These are phyloP conservation scores for Lachancea quebecensis DNA, from an alignment of 805 yeast species.

Conservation along the genomic window DNA sequence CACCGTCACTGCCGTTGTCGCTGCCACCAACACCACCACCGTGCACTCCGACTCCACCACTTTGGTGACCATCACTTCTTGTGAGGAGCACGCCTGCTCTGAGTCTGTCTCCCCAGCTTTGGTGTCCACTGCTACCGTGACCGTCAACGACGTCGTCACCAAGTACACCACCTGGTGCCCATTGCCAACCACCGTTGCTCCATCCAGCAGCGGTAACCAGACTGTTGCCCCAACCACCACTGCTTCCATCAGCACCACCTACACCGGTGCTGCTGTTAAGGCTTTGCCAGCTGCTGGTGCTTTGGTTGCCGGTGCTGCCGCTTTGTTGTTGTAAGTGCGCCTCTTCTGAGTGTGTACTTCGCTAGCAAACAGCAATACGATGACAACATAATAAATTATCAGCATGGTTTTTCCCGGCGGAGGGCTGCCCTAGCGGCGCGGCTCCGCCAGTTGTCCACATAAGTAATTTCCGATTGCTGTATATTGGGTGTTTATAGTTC, in stretches of 20 bases:
- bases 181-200: slow-evolving; percentile 22
- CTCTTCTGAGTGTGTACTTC: not conserved
- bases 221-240: slow-evolving; percentile 16
- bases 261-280: slow-evolving; percentile 40
- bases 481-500: slow-evolving; percentile 22
- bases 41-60: slow-evolving; percentile 27
- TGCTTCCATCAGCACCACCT: slow-evolving; percentile 23
- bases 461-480: not conserved
- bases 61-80: slow-evolving; percentile 33
- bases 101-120: slow-evolving; percentile 31
- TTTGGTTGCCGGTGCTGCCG: slow-evolving; percentile 43
- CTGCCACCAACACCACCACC: slow-evolving; percentile 23
- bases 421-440: not conserved
- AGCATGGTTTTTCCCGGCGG: not conserved
- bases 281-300: slow-evolving; percentile 44
- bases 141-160: slow-evolving; percentile 32
- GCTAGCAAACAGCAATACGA: not conserved
- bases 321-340: slow-evolving; percentile 37
- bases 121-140: slow-evolving; percentile 32
- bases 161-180: slow-evolving; percentile 37
- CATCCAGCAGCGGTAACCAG: slow-evolving; percentile 10
- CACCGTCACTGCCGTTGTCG: slow-evolving; percentile 19
- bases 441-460: not conserved
- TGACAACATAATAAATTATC: not conserved
- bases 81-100: slow-evolving; percentile 29